These are phyloP conservation scores for Fonsecaea pedrosoi DNA, from an alignment of 2,329 filamentous ascomycete genomes.

Conservation along the genomic window DNA sequence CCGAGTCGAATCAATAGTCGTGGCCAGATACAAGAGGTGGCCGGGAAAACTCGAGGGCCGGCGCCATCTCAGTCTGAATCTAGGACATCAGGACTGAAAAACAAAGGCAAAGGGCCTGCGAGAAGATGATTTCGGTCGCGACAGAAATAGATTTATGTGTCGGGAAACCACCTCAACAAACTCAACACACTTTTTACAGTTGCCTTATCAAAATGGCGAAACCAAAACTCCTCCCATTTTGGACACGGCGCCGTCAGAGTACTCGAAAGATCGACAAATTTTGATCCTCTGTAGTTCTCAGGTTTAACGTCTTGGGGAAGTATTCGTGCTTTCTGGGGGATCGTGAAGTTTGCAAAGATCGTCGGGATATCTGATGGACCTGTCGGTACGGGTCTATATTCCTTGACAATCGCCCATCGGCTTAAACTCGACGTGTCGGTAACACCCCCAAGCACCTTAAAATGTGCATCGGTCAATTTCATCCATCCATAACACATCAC, in stretches of 20 bases:
- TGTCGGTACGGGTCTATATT: conserved; percentile 16
- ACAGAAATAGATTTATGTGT: no score
- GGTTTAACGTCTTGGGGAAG: conserved; percentile 11
- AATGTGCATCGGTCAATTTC: conserved; percentile 21
- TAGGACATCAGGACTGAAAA: no score
- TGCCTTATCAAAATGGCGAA: conserved; percentile 9
- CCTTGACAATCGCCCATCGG: conserved; percentile 26
- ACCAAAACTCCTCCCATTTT: conserved; percentile 11
- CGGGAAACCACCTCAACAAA: conserved; percentile 14
- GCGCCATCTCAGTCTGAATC: no score
- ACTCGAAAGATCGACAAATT: conserved; percentile 27
- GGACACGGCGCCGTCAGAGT: conserved; percentile 27
- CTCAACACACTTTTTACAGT: conserved; percentile 9
- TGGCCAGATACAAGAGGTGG: no score
- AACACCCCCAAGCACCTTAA: conserved; percentile 7
- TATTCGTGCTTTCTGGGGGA: conserved; percentile 10
- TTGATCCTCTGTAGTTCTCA: conserved; percentile 27
- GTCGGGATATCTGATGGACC: not conserved
- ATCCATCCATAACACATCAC: conserved; percentile 24
- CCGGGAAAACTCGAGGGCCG: no score
- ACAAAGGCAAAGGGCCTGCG: no score
- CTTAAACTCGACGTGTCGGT: conserved; percentile 15
- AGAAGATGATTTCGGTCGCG: no score
- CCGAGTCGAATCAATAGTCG: no score
- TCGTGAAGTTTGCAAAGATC: conserved; percentile 13